Evolutionary conservation across 176 grass and related monocot species (phyloP).

Genomic region (Avena eriantha): DNA sequence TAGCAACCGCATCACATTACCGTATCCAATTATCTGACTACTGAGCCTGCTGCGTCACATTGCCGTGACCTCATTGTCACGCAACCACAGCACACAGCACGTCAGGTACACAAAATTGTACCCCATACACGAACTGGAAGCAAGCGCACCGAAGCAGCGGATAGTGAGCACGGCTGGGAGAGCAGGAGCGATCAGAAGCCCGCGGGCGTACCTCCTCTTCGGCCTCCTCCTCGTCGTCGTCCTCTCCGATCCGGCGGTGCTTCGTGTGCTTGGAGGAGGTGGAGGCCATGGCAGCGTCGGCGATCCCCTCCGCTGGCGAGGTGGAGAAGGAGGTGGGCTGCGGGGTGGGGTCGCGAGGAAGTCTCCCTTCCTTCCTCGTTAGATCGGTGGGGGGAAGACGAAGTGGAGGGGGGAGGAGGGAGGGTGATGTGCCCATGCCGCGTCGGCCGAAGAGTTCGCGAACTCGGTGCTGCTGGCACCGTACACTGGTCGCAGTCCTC

Average conservation of each 20-base stretch:
- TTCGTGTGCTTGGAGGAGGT: conserved; percentile 65
- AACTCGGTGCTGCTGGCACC: conserved; percentile 21
- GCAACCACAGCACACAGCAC: conserved; percentile 22
- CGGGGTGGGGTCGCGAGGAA: conserved; percentile 6
- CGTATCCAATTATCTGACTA: not conserved
- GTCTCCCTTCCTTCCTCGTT: conserved; percentile 9
- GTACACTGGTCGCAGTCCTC: conserved; percentile 23
- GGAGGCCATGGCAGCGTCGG: conserved; percentile 48
- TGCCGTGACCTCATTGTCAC: conserved; percentile 8
- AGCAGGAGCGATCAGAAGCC: conserved; percentile 24
- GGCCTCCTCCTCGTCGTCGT: conserved; percentile 55
- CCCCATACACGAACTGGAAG: not conserved
- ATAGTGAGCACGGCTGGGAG: not conserved
- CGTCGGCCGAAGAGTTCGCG: conserved; percentile 47
- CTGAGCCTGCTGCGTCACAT: not conserved
- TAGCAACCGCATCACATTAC: not conserved
- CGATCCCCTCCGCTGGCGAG: conserved; percentile 12
- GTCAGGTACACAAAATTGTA: not conserved
- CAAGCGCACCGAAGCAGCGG: not conserved
- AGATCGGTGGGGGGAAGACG: conserved; percentile 55
- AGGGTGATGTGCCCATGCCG: conserved; percentile 41
- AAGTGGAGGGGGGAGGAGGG: not conserved
- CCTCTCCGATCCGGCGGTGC: conserved; percentile 63
- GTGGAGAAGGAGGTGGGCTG: not conserved
- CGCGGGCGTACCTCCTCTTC: conserved; percentile 59